Conservation (phyloP, 768 basidiomycete species). For the Tulasnella sp. region DNA sequence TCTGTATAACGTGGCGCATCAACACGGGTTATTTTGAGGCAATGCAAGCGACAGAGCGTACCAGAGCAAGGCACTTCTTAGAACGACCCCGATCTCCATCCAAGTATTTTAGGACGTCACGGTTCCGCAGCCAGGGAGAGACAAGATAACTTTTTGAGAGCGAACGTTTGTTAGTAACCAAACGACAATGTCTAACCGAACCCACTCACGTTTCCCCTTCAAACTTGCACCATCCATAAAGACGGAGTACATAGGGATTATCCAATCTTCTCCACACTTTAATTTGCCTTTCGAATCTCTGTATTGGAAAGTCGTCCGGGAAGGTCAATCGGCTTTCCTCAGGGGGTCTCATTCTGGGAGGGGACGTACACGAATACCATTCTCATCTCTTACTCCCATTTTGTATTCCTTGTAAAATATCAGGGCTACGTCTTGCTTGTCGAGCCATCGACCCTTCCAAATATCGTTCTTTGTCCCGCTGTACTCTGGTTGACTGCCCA, state of each 20-base stretch:
- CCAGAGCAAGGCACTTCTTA: neutral
- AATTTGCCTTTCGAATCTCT: constrained; percentile 14
- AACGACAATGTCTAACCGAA: neutral
- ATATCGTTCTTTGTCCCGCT: neutral
- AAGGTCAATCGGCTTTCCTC: neutral
- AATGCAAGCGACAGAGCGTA: neutral
- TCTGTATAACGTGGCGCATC: neutral
- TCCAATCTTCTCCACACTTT: constrained; percentile 4
- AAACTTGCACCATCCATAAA: neutral
- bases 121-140: neutral
- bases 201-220: neutral
- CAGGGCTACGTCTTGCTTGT: neutral
- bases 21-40: neutral
- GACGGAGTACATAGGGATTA: neutral
- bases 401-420: neutral
- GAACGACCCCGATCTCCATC: neutral
- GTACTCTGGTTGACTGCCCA: neutral
- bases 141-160: neutral
- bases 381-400: neutral
- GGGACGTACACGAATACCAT: neutral
- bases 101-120: neutral
- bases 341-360: neutral
- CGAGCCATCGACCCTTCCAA: constrained; percentile 10
- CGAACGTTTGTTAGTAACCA: neutral
- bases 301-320: neutral